Conservation (phyloP, 192 early-diverging fungal genomes). For the Lobosporangium transversale region DNA sequence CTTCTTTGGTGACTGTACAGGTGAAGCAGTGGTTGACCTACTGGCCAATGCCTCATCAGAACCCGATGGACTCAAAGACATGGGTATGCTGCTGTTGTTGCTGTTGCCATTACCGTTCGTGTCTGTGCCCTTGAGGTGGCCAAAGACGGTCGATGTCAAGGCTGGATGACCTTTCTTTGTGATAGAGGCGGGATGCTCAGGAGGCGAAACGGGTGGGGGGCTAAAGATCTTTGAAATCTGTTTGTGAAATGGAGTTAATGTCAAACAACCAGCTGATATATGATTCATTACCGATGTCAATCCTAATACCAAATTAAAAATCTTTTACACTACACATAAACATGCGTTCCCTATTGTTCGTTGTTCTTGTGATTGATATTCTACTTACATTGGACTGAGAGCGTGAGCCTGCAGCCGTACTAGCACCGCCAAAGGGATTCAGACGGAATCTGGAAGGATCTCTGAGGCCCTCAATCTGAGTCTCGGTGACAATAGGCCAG, state of each 20-base stretch:
- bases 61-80: slow-evolving; percentile 20
- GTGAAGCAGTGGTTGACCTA: background rate
- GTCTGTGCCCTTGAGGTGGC: slow-evolving; percentile 19
- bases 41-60: slow-evolving; percentile 11
- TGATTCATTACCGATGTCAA: too few species aligned
- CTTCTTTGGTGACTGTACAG: slow-evolving; percentile 14
- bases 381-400: slow-evolving; percentile 22
- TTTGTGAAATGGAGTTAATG: background rate
- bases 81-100: too few species aligned
- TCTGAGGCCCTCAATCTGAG: slow-evolving; percentile 49
- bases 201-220: slow-evolving; percentile 31
- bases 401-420: slow-evolving; percentile 19
- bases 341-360: too few species aligned
- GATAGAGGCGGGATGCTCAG: background rate
- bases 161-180: slow-evolving; percentile 49
- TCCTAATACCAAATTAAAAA: too few species aligned
- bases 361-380: too few species aligned
- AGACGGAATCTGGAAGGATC: slow-evolving; percentile 38
- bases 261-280: too few species aligned
- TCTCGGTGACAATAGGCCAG: slow-evolving; percentile 54
- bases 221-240: slow-evolving; percentile 49
- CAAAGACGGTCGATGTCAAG: slow-evolving; percentile 40
- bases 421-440: slow-evolving; percentile 50
- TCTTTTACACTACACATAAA: too few species aligned
- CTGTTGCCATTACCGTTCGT: background rate